Evolutionary conservation across 768 basidiomycete species (phyloP).

Genomic region (Favolaschia claudopus): DNA sequence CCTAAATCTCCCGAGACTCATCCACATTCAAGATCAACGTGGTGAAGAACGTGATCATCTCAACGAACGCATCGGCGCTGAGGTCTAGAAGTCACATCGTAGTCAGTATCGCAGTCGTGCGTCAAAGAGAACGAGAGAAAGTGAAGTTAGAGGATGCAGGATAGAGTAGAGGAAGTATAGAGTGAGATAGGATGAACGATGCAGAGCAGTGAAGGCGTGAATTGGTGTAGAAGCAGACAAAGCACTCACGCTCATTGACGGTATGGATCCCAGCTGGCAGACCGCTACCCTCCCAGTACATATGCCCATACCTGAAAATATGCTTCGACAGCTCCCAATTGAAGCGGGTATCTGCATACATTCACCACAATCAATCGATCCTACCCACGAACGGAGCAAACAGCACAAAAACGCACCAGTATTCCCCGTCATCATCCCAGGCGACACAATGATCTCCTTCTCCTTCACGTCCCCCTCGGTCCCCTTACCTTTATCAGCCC

Average conservation of each 20-base stretch:
- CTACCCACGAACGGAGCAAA: background rate
- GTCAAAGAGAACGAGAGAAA: no score
- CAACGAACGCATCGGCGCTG: slow-evolving; percentile 4
- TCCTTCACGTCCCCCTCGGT: background rate
- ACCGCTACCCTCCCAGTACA: slow-evolving; percentile 28
- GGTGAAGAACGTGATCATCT: slow-evolving; percentile 24
- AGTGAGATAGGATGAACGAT: no score
- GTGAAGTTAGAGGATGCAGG: no score
- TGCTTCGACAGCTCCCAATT: slow-evolving; percentile 42
- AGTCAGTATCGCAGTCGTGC: background rate
- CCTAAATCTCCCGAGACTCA: slow-evolving; percentile 7
- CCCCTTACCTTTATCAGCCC: slow-evolving; percentile 14
- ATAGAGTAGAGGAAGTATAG: no score
- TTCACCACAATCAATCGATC: background rate
- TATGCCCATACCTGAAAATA: slow-evolving; percentile 59
- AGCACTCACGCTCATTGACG: slow-evolving; percentile 54
- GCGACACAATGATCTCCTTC: slow-evolving; percentile 27
- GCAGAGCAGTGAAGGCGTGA: no score
- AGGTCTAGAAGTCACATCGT: background rate
- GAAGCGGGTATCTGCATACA: slow-evolving; percentile 41
- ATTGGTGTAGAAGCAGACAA: no score
- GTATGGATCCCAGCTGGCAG: slow-evolving; percentile 50
- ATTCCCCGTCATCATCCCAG: slow-evolving; percentile 44
- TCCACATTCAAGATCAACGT: slow-evolving; percentile 19
- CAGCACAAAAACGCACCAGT: slow-evolving; percentile 34